Conservation (phyloP, 352 stramenopile genomes). For the Phytopythium delawarense region DNA sequence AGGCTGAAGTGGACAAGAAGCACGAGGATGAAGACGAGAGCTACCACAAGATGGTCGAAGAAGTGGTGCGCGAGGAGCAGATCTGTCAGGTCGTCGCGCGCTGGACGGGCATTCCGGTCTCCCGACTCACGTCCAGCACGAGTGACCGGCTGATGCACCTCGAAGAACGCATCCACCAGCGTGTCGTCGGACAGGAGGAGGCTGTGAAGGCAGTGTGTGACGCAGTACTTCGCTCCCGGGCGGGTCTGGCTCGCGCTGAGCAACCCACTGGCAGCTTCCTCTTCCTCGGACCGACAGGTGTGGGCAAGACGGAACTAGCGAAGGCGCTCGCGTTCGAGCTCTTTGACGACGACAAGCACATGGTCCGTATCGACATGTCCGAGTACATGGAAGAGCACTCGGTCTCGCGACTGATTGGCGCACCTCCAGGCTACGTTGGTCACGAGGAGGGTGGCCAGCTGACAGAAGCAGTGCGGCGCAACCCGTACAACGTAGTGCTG, state of each 20-base stretch:
- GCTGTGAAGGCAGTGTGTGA: slow-evolving; percentile 91
- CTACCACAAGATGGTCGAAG: slow-evolving; percentile 71
- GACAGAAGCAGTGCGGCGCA: slow-evolving; percentile 93
- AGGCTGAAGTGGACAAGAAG: slow-evolving; percentile 76
- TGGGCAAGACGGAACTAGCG: slow-evolving; percentile 94
- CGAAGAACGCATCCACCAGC: slow-evolving; percentile 80
- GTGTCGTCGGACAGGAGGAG: slow-evolving; percentile 92
- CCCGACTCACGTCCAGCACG: slow-evolving; percentile 72
- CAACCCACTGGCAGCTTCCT: slow-evolving; percentile 95
- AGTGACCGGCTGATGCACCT: slow-evolving; percentile 83
- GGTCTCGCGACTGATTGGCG: slow-evolving; percentile 91
- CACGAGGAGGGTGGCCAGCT: slow-evolving; percentile 95
- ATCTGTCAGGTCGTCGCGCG: slow-evolving; percentile 89
- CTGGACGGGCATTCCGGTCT: slow-evolving; percentile 90
- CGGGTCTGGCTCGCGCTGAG: slow-evolving; percentile 80
- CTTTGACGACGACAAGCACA: slow-evolving; percentile 94
- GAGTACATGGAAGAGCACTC: slow-evolving; percentile 98
- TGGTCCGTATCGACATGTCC: slow-evolving; percentile 97
- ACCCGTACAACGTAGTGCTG: slow-evolving; percentile 96
- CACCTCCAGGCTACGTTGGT: slow-evolving; percentile 95
- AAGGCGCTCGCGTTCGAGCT: slow-evolving; percentile 94
- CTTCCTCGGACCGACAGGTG: slow-evolving; percentile 95
- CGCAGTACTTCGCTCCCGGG: slow-evolving; percentile 90
- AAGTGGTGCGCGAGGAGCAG: slow-evolving; percentile 85
- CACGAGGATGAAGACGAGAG: slow-evolving; percentile 47